Base-by-base conservation (phyloP, 805 yeast genomes). In the Spathaspora arborariae region DNA sequence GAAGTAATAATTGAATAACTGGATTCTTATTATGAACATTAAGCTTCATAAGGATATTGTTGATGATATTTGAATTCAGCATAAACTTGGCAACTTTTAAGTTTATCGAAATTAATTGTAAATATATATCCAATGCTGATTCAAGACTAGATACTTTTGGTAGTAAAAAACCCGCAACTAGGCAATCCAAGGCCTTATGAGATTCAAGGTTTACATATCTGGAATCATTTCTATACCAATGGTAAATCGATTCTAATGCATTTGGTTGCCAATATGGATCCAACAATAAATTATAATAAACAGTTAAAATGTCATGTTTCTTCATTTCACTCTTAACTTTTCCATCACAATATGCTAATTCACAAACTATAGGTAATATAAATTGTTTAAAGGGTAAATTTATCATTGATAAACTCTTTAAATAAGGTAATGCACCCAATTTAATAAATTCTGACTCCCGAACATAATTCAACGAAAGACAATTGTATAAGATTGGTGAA, bases 201-300 rank as follows among this genome's bases (percentile, higher is more conserved):
- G 58, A 51, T 21, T 52, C 65, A 24, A 58, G 60, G 39, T 43
- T 53, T 7, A 56, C 57, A 37, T 43, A 60, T 6, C 46, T 52
- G 4, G 60, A 58, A 42, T 62, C 64, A 45, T 52, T 67, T 51
- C 59, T 57, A 49, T 52, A 59, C 80, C 73, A 75, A 51, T 55
- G 59, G 8, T 73, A 40, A 2, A 80, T 64, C 0, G 82, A 73
- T 22, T 79, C 82, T 50, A 78, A 64, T 2, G 82, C 79, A 55
- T 75, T 77, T 16, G 76, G 72, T 56, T 78, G 81, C 83, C 84
- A 80, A 52, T 79, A 78, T 0, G 80, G 74, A 53, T 80, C 82
- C 8, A 68, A 52, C 3, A 78, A 55, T 13, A 80, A 62, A 13
- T 62, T 58, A 33, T 69, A 62, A 48, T 79, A 72, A 1, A 64